Evolutionary conservation across 23 red algal genomes (phyloP).

Genomic region (Agarophyton chilense): DNA sequence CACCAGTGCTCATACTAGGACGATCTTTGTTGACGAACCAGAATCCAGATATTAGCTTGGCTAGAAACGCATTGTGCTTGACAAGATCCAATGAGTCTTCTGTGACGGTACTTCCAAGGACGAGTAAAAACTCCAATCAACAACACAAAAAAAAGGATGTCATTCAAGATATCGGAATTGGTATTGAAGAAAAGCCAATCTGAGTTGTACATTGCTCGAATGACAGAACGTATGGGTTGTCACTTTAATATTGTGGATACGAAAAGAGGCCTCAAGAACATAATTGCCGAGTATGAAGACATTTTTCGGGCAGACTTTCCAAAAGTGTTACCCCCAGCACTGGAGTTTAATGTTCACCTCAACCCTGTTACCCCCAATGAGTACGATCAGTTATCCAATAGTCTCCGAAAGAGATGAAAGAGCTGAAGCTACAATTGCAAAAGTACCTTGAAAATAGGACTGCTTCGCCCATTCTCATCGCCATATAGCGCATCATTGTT

Average conservation of each 20-base stretch:
- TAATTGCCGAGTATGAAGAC: background rate
- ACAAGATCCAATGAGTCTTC: background rate
- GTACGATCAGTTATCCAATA: too few species aligned
- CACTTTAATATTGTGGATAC: background rate
- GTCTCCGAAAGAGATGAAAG: background rate
- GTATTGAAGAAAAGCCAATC: background rate
- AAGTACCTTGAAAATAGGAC: slow-evolving; percentile 16
- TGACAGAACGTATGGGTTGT: background rate
- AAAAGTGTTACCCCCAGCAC: background rate
- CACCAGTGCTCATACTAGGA: background rate
- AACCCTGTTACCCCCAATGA: too few species aligned
- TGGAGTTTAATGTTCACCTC: background rate
- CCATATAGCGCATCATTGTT: slow-evolving; percentile 23
- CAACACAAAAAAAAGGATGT: background rate
- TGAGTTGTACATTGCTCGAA: background rate
- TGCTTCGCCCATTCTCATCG: background rate
- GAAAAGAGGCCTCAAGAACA: background rate
- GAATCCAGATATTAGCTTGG: background rate
- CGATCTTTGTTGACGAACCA: background rate
- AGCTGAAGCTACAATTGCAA: slow-evolving; percentile 5
- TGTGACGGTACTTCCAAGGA: background rate
- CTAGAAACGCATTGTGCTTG: background rate
- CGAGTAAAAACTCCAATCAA: background rate
- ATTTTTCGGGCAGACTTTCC: background rate
- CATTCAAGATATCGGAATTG: background rate